These are phyloP conservation scores for Backusella liffmaniae DNA, from an alignment of 192 early-diverging fungal species.

Conservation along the genomic window DNA sequence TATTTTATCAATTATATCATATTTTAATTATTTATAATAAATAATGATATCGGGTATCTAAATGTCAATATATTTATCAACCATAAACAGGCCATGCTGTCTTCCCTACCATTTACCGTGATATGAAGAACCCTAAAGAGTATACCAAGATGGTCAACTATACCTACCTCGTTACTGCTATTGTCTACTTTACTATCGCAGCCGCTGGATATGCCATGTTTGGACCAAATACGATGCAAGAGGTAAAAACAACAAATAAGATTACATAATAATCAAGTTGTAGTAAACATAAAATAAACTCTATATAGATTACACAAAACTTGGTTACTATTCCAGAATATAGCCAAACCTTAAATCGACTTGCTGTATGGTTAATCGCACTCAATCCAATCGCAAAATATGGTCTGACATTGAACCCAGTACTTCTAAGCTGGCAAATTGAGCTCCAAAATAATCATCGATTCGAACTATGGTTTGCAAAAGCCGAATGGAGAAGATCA, in stretches of 20 bases:
- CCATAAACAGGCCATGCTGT: conserved; percentile 54
- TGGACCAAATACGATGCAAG: conserved; percentile 56
- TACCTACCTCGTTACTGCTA: conserved; percentile 50
- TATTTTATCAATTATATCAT: not conserved
- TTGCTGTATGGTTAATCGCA: conserved; percentile 65
- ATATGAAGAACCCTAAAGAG: conserved; percentile 57
- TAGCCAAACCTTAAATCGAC: conserved; percentile 46
- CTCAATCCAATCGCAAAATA: conserved; percentile 76
- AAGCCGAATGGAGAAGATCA: conserved; percentile 10
- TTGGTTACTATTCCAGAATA: conserved; percentile 56
- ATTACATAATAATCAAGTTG: not conserved
- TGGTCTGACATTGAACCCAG: conserved; percentile 63
- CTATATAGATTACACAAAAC: conserved; percentile 67
- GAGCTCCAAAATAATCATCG: conserved; percentile 21
- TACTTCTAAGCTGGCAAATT: conserved; percentile 50
- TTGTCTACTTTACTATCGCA: conserved; percentile 55
- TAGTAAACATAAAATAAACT: not conserved
- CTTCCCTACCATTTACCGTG: conserved; percentile 65
- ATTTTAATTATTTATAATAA: not conserved
- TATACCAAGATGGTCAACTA: conserved; percentile 53
- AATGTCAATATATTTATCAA: not conserved
- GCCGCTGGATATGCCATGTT: conserved; percentile 69
- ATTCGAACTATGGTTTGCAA: conserved; percentile 16
- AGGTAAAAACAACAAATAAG: conserved; percentile 38
- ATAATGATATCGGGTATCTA: not conserved